A percentile compares a stretch with the other conserved stretches of the same genome.
These are phyloP conservation scores for Penicillium sp. DNA, from an alignment of 2,329 filamentous ascomycete genomes.

Conservation along the genomic window DNA sequence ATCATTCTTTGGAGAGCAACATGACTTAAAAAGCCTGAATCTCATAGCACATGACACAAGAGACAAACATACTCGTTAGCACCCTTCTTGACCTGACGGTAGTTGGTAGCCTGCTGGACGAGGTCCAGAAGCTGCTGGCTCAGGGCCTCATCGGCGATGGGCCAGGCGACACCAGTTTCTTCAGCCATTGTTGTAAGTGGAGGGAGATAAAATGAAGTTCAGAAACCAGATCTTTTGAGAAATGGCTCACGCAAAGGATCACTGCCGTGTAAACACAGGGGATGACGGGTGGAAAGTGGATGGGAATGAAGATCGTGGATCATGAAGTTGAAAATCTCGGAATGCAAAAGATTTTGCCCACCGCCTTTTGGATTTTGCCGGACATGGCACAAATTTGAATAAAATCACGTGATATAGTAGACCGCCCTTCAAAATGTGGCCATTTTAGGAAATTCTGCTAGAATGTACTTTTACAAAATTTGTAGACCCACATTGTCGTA, in stretches of 20 bases:
- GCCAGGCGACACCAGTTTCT: slow-evolving; percentile 58
- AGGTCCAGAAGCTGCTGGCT: slow-evolving; percentile 82
- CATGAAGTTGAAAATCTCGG: slow-evolving; percentile 3
- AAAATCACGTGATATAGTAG: not conserved
- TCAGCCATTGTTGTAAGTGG: slow-evolving; percentile 4
- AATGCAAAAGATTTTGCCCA: slow-evolving; percentile 1
- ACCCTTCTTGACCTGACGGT: slow-evolving; percentile 81
- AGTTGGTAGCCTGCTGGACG: slow-evolving; percentile 68
- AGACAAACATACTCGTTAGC: slow-evolving; percentile 65
- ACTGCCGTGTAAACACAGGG: slow-evolving; percentile 16
- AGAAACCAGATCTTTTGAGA: slow-evolving; percentile 30
- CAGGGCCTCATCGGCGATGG: slow-evolving; percentile 71
- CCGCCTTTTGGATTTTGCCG: not conserved
- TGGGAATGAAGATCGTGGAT: slow-evolving; percentile 5
- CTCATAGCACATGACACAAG: slow-evolving; percentile 29
- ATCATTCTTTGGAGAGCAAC: not conserved
- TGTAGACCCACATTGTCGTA: too few species aligned
- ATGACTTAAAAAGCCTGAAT: not conserved
- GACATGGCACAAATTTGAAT: not conserved
- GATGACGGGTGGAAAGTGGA: not conserved
- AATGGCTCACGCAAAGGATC: slow-evolving; percentile 37
- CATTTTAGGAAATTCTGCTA: not conserved
- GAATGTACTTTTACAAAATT: too few species aligned
- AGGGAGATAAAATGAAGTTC: slow-evolving; percentile 14
- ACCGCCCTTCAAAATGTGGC: not conserved